Percentiles rank a stretch among this genome's conserved stretches.
Conservation (phyloP, 371 early-diverging fungal species). For the Amoeboaphelidium protococcarum region DNA sequence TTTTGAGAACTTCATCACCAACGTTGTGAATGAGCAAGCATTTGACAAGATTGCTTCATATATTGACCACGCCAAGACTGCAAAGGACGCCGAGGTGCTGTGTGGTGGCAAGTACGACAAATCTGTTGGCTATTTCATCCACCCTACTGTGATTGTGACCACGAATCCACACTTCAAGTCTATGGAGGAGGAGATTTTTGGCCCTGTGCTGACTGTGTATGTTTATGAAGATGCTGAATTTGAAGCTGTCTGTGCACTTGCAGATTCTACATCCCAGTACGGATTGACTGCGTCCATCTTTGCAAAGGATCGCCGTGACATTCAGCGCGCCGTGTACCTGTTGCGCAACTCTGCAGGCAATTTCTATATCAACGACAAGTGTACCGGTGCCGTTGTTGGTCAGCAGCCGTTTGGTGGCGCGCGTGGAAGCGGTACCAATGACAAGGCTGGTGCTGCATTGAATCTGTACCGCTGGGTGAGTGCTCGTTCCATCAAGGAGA, state of each 20-base stretch:
- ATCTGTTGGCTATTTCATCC: slow-evolving; percentile 59
- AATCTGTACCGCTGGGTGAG: slow-evolving; percentile 66
- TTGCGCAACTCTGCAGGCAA: slow-evolving; percentile 81
- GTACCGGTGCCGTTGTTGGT: slow-evolving; percentile 86
- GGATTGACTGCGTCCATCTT: slow-evolving; percentile 73
- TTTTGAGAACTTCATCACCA: slow-evolving; percentile 23
- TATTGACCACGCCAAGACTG: slow-evolving; percentile 34
- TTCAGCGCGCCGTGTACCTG: slow-evolving; percentile 36
- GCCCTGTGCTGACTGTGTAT: slow-evolving; percentile 82
- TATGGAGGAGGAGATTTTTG: slow-evolving; percentile 85
- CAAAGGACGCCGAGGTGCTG: slow-evolving; percentile 27
- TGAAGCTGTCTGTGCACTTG: slow-evolving; percentile 32
- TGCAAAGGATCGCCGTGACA: slow-evolving; percentile 55
- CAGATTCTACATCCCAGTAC: slow-evolving; percentile 53
- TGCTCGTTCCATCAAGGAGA: slow-evolving; percentile 86
- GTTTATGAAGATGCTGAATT: slow-evolving; percentile 63
- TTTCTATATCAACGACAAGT: slow-evolving; percentile 96
- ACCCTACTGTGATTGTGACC: slow-evolving; percentile 73
- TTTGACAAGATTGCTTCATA: slow-evolving; percentile 73
- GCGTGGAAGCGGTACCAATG: slow-evolving; percentile 85
- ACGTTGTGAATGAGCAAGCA: slow-evolving; percentile 72
- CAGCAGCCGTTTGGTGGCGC: slow-evolving; percentile 95
- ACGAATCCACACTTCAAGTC: slow-evolving; percentile 59
- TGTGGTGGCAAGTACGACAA: slow-evolving; percentile 57
- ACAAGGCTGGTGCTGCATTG: slow-evolving; percentile 64